A percentile compares a stretch with the other conserved stretches of the same genome.
phyloP scores from a whole-genome alignment of 495 filamentous ascomycete genomes.

The Lepidopterella palustris region DNA sequence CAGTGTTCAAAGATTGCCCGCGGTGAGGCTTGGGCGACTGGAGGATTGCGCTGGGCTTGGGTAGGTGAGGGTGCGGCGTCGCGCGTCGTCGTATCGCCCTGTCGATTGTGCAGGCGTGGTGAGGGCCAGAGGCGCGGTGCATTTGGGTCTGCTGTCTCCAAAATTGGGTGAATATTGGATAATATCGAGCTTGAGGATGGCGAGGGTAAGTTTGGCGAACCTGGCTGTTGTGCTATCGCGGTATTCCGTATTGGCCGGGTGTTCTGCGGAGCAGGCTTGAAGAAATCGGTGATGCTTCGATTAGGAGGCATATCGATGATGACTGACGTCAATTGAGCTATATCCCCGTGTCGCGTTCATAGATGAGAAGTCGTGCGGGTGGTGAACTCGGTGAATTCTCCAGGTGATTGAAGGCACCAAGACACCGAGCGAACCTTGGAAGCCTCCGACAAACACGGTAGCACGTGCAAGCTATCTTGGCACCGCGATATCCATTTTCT shows the following conservation, averaged over 20 bases:
- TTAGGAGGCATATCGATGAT: slow-evolving; percentile 26
- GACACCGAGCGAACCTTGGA: no score
- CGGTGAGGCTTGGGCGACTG: not conserved
- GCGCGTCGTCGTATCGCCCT: not conserved
- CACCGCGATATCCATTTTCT: not conserved
- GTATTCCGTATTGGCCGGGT: not conserved
- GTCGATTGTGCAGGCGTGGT: not conserved
- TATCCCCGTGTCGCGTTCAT: not conserved
- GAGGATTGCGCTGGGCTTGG: not conserved
- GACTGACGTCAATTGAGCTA: not conserved
- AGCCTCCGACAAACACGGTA: not conserved
- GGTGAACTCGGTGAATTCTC: no score
- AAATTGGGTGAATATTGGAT: not conserved
- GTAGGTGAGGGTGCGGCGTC: not conserved
- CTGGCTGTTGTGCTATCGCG: not conserved
- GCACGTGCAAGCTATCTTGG: not conserved
- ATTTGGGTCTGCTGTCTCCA: not conserved
- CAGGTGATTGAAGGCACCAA: no score
- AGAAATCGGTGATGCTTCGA: slow-evolving; percentile 38
- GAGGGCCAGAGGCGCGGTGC: slow-evolving; percentile 1
- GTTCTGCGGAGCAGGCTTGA: slow-evolving; percentile 28
- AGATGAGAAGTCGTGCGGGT: not conserved
- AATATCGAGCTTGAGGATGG: not conserved
- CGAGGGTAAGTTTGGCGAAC: not conserved
- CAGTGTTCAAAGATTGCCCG: not conserved